Evolutionary conservation across 2,329 filamentous ascomycete genomes (phyloP).

Genomic region (Aspergillus calidoustus): DNA sequence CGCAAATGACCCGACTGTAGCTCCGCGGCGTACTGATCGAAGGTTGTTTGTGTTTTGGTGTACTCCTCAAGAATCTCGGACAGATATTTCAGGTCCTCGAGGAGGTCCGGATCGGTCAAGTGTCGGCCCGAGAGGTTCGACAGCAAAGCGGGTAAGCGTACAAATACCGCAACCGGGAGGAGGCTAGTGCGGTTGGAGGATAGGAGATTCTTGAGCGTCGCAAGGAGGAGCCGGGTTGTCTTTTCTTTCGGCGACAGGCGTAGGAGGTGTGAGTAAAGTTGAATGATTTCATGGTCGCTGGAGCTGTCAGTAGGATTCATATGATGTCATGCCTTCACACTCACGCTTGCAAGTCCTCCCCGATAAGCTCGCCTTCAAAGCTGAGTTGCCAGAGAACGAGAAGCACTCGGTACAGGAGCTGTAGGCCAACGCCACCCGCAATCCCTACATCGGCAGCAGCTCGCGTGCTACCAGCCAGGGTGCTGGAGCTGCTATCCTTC

Average conservation of each 20-base stretch:
- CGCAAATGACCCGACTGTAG: slow-evolving; percentile 83
- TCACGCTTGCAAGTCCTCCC: slow-evolving; percentile 73
- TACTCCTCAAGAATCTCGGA: slow-evolving; percentile 83
- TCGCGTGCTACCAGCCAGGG: slow-evolving; percentile 63
- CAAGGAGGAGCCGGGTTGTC: slow-evolving; percentile 87
- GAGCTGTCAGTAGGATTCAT: slow-evolving; percentile 12
- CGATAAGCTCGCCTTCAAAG: slow-evolving; percentile 75
- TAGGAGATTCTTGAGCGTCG: slow-evolving; percentile 87
- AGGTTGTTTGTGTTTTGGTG: slow-evolving; percentile 69
- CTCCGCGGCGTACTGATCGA: slow-evolving; percentile 76
- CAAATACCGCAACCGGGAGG: slow-evolving; percentile 84
- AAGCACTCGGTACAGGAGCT: slow-evolving; percentile 91
- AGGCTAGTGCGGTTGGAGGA: slow-evolving; percentile 69
- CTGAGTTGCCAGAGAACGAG: slow-evolving; percentile 96
- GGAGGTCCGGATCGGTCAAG: slow-evolving; percentile 53
- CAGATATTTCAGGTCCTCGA: slow-evolving; percentile 54
- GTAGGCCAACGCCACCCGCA: slow-evolving; percentile 80
- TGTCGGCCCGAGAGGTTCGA: slow-evolving; percentile 60
- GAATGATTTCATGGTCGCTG: slow-evolving; percentile 90
- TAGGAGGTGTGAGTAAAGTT: slow-evolving; percentile 89
- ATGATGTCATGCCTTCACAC: slow-evolving; percentile 16
- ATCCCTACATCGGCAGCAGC: slow-evolving; percentile 64
- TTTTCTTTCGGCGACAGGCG: slow-evolving; percentile 96
- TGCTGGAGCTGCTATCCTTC: slow-evolving; percentile 67
- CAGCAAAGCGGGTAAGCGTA: slow-evolving; percentile 71